These are phyloP conservation scores for Erodium trifolium DNA, from an alignment of 441 rosid species.

Conservation along the genomic window DNA sequence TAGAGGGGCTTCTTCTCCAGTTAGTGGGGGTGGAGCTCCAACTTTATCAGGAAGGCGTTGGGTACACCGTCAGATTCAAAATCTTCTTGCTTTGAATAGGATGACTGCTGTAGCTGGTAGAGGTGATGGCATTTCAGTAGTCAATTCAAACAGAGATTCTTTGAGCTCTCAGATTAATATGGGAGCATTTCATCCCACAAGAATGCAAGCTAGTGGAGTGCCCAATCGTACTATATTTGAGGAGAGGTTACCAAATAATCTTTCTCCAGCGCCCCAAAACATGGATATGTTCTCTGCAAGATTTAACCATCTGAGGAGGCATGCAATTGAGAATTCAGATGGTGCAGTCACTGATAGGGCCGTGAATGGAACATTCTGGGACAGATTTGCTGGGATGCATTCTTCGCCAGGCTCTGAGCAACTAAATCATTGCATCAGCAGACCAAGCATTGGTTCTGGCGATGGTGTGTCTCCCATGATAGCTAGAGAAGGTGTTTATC, in stretches of 20 bases:
- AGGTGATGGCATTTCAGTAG: constrained; percentile 33
- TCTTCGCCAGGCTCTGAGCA: constrained; percentile 36
- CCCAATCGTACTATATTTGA: constrained; percentile 27
- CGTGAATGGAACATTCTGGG: constrained; percentile 42
- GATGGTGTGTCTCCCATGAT: constrained; percentile 24
- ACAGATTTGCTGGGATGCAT: constrained; percentile 36
- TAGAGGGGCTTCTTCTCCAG: constrained; percentile 43
- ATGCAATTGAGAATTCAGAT: constrained; percentile 30
- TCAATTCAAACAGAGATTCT: constrained; percentile 32
- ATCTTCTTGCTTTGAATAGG: constrained; percentile 51
- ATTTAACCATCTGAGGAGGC: constrained; percentile 36
- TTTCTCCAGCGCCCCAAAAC: constrained; percentile 34
- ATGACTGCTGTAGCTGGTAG: constrained; percentile 38
- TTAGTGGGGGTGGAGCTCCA: constrained; percentile 60
- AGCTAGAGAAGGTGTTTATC: constrained; percentile 34
- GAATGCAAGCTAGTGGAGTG: no score
- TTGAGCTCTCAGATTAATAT: constrained; percentile 10
- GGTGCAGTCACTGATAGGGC: constrained; percentile 25
- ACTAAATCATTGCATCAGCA: constrained; percentile 29
- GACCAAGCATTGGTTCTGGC: constrained; percentile 34
- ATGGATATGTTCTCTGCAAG: constrained; percentile 33
- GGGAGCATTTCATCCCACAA: no score
- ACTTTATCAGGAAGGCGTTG: constrained; percentile 75
- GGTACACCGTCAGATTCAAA: constrained; percentile 77
- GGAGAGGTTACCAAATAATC: constrained; percentile 35